Percentiles rank a stretch among this genome's conserved stretches.
These are phyloP conservation scores for Pyronema omphalodes DNA, from an alignment of 495 filamentous ascomycete genomes.

Conservation along the genomic window DNA sequence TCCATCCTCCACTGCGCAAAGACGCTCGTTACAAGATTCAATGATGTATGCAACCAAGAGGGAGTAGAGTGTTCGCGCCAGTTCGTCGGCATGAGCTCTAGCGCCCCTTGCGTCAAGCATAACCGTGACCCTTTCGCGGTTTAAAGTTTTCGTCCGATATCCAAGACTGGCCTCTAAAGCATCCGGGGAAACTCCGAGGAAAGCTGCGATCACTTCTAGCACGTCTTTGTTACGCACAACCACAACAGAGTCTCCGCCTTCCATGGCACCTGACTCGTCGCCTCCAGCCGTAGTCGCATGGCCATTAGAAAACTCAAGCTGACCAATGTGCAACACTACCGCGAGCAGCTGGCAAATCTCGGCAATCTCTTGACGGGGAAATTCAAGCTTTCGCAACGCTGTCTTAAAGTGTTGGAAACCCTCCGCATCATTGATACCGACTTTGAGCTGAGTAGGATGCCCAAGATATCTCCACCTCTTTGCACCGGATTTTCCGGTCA, in stretches of 20 bases:
- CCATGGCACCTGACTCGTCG: slow-evolving; percentile 89
- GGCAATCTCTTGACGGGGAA: slow-evolving; percentile 80
- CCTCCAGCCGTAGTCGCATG: slow-evolving; percentile 58
- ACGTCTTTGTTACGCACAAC: slow-evolving; percentile 87
- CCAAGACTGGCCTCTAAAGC: slow-evolving; percentile 76
- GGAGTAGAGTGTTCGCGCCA: slow-evolving; percentile 87
- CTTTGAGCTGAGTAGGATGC: slow-evolving; percentile 88
- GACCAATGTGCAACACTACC: slow-evolving; percentile 81
- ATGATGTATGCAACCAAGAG: slow-evolving; percentile 84
- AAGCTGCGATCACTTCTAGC: slow-evolving; percentile 67
- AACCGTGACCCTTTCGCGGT: slow-evolving; percentile 85
- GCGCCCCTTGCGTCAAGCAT: slow-evolving; percentile 90
- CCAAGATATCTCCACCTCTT: slow-evolving; percentile 91
- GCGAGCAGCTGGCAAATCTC: slow-evolving; percentile 91
- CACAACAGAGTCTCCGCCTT: slow-evolving; percentile 71
- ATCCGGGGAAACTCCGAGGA: slow-evolving; percentile 61
- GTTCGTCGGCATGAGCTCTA: slow-evolving; percentile 75
- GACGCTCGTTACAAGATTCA: slow-evolving; percentile 74
- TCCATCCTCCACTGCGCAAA: slow-evolving; percentile 73
- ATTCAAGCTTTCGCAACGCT: slow-evolving; percentile 80
- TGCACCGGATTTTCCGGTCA: slow-evolving; percentile 35
- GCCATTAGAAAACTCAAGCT: slow-evolving; percentile 71
- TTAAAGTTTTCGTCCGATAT: slow-evolving; percentile 88
- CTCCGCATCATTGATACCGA: slow-evolving; percentile 86
- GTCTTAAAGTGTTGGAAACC: slow-evolving; percentile 97